Conservation (phyloP, 495 filamentous ascomycete species). For the Lophiostoma macrostomum region DNA sequence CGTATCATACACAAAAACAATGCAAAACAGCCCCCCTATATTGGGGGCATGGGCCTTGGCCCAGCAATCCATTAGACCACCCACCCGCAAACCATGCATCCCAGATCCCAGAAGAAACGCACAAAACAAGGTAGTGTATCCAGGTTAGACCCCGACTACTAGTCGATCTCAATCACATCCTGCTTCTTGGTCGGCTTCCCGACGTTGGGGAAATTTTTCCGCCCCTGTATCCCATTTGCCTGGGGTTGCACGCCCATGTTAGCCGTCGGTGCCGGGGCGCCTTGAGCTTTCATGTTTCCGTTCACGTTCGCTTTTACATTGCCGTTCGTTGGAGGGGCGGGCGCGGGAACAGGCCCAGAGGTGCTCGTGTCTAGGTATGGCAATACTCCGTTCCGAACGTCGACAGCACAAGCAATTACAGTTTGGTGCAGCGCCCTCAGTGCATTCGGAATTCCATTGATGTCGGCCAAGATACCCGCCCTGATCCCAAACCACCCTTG, state of each 20-base stretch:
- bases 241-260: not conserved
- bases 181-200: not conserved
- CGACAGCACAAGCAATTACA: conserved; percentile 19
- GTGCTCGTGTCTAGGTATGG: no score
- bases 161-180: conserved; percentile 9
- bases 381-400: not conserved
- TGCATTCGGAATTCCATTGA: conserved; percentile 30
- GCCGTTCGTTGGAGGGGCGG: not conserved
- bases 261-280: not conserved
- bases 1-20: no score
- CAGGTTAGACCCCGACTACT: not conserved
- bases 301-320: no score
- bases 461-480: conserved; percentile 35
- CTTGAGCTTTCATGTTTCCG: no score
- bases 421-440: conserved; percentile 36
- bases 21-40: no score
- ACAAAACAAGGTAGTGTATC: not conserved
- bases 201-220: not conserved
- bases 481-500: conserved; percentile 38
- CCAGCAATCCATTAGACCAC: no score
- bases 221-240: not conserved
- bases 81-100: no score
- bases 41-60: no score
- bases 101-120: no score
- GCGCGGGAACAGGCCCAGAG: not conserved